Base-by-base conservation (phyloP, 2,329 filamentous ascomycete species). In the Aspergillus chevalieri region DNA sequence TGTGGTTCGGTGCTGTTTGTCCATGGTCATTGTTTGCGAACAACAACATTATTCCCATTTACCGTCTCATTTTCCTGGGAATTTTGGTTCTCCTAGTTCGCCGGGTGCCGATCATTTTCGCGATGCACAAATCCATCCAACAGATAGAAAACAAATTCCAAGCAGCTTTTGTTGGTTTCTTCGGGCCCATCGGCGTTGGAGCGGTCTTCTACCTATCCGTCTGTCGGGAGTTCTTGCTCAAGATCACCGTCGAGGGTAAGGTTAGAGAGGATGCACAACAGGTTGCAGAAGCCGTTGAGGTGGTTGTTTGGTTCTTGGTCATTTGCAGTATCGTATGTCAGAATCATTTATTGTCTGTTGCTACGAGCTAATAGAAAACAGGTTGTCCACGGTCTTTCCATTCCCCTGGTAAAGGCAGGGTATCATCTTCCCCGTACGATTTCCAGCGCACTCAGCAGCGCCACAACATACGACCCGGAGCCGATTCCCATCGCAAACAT, bases 161-260 rank as follows among this genome's bases (percentile, higher is more conserved):
- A 57, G 89, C 89, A 1, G 71, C 87, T 0, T 95, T 95, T 61
- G 87, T 93, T 6, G 91, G 91, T 0, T 95, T 95, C 73, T 96
- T 96, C 56, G 91, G 91, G 0, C 91, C 91, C 0, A 91, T 96
- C 49, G 90, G 92, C 2, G 90, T 95, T 1, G 89, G 87, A 14
- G 91, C 89, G 1, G 80, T 95, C 17, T 96, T 95, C 65, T 95
- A 96, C 64, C 77, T 96, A 5, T 94, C 90, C 62, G 76, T 95
- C 53, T 85, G 81, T 38, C 68, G 87, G 1, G 87, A 95, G 21
- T 95, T 91, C 52, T 74, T 96, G 2, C 63, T 66, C 6, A 63
- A 72, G 10, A 65, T 83, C 49, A 80, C 77, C 0, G 79, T 82
- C 6, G 73, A 87, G 47, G 84, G 81, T 0, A 63, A 78, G 28